A percentile compares a stretch with the other conserved stretches of the same genome.
Evolutionary conservation across 768 basidiomycete species (phyloP).

Genomic region (Tephrocybe sp.): DNA sequence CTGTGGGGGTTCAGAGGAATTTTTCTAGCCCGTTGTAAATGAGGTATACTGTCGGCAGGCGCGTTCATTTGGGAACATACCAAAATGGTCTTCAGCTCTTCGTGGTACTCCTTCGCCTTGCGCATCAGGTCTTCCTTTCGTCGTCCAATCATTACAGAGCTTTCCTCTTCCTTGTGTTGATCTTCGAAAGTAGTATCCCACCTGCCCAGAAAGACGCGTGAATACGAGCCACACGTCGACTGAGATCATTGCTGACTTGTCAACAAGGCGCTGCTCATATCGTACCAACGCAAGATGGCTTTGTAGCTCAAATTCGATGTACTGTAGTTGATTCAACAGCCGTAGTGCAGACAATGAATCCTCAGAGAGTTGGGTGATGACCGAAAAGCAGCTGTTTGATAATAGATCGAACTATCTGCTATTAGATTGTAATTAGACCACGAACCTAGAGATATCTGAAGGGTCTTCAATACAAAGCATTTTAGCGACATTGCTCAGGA

Average conservation of each 20-base stretch:
- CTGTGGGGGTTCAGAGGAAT: conserved; percentile 28
- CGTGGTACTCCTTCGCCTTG: conserved; percentile 49
- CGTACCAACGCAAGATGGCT: conserved; percentile 29
- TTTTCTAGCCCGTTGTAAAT: conserved; percentile 18
- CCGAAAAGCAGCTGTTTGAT: conserved; percentile 36
- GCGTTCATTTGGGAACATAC: conserved; percentile 30
- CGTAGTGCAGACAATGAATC: conserved; percentile 30
- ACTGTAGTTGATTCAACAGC: conserved; percentile 31
- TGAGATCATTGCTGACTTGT: conserved; percentile 32
- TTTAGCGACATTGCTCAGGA: not conserved
- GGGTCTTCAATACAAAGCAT: conserved; percentile 6
- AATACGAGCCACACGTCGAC: not conserved
- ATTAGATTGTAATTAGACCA: not conserved
- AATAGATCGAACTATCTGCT: not conserved
- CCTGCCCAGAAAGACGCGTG: conserved; percentile 20
- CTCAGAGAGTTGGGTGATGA: conserved; percentile 32
- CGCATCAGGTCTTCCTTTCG: conserved; percentile 39
- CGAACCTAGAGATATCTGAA: conserved; percentile 9
- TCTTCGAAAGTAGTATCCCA: conserved; percentile 32
- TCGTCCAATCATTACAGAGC: conserved; percentile 32
- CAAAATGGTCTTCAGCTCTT: conserved; percentile 33
- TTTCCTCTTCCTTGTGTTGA: conserved; percentile 25
- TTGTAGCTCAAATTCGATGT: conserved; percentile 37
- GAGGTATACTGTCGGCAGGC: not conserved
- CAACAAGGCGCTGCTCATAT: conserved; percentile 37